Evolutionary conservation across 2,329 filamentous ascomycete genomes (phyloP).

Genomic region (Sphaerostilbella broomeana): DNA sequence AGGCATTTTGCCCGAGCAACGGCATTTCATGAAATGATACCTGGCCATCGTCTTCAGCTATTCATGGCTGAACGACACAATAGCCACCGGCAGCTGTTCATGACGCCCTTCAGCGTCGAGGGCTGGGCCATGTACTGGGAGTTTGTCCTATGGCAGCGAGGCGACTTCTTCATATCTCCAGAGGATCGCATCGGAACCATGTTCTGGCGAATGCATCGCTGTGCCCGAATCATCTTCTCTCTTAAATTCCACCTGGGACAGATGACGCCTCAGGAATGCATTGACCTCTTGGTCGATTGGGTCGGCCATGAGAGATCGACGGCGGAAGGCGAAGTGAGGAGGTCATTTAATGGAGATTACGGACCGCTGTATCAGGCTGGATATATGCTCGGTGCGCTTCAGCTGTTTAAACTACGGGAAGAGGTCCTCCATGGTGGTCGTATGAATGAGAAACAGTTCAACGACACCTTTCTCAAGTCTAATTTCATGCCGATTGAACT

Average conservation of each 20-base stretch:
- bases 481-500: slow-evolving; percentile 51
- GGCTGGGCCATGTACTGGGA: slow-evolving; percentile 60
- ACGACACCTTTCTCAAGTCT: slow-evolving; percentile 44
- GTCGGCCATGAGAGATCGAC: slow-evolving; percentile 54
- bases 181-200: slow-evolving; percentile 51
- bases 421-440: slow-evolving; percentile 37
- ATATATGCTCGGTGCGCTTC: slow-evolving; percentile 54
- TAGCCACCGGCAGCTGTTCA: slow-evolving; percentile 45
- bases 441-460: slow-evolving; percentile 47
- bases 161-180: slow-evolving; percentile 42
- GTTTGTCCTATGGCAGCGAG: slow-evolving; percentile 48
- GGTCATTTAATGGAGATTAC: slow-evolving; percentile 51
- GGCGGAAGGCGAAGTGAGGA: slow-evolving; percentile 53
- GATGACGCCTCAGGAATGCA: slow-evolving; percentile 46
- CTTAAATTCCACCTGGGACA: slow-evolving; percentile 51
- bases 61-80: slow-evolving; percentile 41
- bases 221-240: slow-evolving; percentile 52
- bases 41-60: slow-evolving; percentile 50
- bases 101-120: slow-evolving; percentile 53
- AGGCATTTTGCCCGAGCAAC: slow-evolving; percentile 50
- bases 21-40: slow-evolving; percentile 56
- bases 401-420: slow-evolving; percentile 43
- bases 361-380: slow-evolving; percentile 52
- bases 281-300: slow-evolving; percentile 49
- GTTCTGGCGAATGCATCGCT: slow-evolving; percentile 58